phyloP scores from a whole-genome alignment of 495 filamentous ascomycete species.

The Penicillium atrosanguineum region DNA sequence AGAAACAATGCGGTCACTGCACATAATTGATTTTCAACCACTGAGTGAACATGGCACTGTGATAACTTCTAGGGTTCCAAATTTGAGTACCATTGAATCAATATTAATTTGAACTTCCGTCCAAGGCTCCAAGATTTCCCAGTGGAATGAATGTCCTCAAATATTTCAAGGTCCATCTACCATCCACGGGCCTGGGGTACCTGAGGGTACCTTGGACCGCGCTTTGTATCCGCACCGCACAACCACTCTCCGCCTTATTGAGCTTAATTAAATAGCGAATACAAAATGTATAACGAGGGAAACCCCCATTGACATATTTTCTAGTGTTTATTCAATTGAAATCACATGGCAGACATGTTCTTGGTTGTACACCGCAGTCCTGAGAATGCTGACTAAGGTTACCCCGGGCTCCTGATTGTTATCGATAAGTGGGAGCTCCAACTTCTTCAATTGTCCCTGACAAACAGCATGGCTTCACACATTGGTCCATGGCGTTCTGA shows the following conservation, averaged over 20 bases:
- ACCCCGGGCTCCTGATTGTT: slow-evolving; percentile 15
- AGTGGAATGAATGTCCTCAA: neutral
- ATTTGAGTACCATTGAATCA: too few relatives aligned
- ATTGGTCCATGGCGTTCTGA: slow-evolving; percentile 43
- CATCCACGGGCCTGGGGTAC: neutral
- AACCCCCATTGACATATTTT: neutral
- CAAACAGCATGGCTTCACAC: slow-evolving; percentile 26
- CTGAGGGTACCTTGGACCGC: neutral
- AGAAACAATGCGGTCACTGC: neutral
- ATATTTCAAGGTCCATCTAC: too few relatives aligned
- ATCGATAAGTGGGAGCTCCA: slow-evolving; percentile 4
- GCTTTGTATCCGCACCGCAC: neutral
- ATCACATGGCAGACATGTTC: slow-evolving; percentile 13
- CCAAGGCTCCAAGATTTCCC: neutral
- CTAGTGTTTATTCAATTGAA: neutral
- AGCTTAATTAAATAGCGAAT: neutral
- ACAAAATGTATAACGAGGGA: neutral
- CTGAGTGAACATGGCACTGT: neutral
- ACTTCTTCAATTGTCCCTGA: slow-evolving; percentile 4
- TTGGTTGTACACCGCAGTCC: slow-evolving; percentile 22
- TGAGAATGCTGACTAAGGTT: slow-evolving; percentile 28
- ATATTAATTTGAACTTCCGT: neutral
- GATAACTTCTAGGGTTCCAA: too few relatives aligned
- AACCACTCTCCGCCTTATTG: neutral
- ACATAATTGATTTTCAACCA: neutral